Conservation (phyloP, 345 rosid species). For the Erodium maritimum region DNA sequence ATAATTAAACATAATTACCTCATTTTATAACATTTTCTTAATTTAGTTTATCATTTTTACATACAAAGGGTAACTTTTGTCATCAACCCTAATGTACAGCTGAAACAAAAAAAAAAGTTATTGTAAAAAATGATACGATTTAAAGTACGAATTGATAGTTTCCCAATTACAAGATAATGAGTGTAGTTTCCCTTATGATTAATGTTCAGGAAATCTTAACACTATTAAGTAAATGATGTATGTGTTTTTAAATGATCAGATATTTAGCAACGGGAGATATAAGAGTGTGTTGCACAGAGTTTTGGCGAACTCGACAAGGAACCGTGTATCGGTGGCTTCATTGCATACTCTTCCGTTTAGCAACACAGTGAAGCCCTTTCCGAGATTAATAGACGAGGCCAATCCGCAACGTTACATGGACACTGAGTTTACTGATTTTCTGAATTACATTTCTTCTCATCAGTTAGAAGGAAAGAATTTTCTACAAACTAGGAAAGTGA, state of each 20-base stretch:
- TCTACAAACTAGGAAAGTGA: conserved; percentile 57
- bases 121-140: too few relatives aligned
- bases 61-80: too few relatives aligned
- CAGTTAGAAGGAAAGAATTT: conserved; percentile 71
- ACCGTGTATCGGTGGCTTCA: conserved; percentile 69
- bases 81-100: too few relatives aligned
- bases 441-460: conserved; percentile 42
- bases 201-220: too few relatives aligned
- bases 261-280: conserved; percentile 85
- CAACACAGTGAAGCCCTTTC: conserved; percentile 32
- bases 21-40: too few relatives aligned
- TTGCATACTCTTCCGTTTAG: conserved; percentile 50
- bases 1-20: too few relatives aligned
- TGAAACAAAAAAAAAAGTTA: too few relatives aligned
- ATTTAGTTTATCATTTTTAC: too few relatives aligned
- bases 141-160: too few relatives aligned
- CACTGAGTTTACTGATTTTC: conserved; percentile 60
- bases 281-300: conserved; percentile 81
- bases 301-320: conserved; percentile 36
- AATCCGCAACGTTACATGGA: conserved; percentile 51
- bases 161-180: too few relatives aligned
- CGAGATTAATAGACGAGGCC: conserved; percentile 28
- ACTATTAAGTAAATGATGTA: too few relatives aligned
- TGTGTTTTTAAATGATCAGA: conserved; percentile 16
- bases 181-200: too few relatives aligned